A percentile compares a stretch with the other conserved stretches of the same genome.
Evolutionary conservation across 73 alveolate genomes (phyloP).

Genomic region (Paramecium tetraurelia): DNA sequence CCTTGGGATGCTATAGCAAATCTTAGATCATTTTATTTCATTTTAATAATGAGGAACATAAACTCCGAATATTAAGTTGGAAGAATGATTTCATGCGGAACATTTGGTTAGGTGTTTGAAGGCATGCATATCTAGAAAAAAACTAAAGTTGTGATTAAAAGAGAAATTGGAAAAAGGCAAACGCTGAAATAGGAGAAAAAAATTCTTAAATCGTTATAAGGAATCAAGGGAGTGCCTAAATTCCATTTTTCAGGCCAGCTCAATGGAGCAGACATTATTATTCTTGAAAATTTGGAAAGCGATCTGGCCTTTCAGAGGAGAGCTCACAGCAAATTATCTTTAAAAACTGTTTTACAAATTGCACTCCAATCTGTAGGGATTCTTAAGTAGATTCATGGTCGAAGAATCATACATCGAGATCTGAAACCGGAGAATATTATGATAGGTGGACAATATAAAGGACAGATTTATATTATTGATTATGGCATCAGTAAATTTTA

Average conservation of each 20-base stretch:
- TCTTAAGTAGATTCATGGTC: not conserved
- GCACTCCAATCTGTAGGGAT: not conserved
- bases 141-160: not conserved
- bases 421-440: not conserved
- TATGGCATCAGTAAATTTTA: not conserved
- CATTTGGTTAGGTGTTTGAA: not conserved
- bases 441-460: not conserved
- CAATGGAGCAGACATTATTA: not conserved
- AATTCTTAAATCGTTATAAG: not conserved
- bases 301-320: not conserved
- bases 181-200: not conserved
- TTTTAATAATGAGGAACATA: not conserved
- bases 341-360: not conserved
- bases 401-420: not conserved
- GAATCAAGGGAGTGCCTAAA: not conserved
- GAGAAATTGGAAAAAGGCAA: not conserved
- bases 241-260: not conserved
- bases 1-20: not conserved
- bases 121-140: not conserved
- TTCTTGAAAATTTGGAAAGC: not conserved
- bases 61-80: not conserved
- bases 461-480: not conserved
- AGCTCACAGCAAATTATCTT: not conserved
- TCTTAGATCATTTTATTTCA: not conserved
- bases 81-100: not conserved